phyloP scores from a whole-genome alignment of 768 basidiomycete species.

The Cyclocybe cylindracea region DNA sequence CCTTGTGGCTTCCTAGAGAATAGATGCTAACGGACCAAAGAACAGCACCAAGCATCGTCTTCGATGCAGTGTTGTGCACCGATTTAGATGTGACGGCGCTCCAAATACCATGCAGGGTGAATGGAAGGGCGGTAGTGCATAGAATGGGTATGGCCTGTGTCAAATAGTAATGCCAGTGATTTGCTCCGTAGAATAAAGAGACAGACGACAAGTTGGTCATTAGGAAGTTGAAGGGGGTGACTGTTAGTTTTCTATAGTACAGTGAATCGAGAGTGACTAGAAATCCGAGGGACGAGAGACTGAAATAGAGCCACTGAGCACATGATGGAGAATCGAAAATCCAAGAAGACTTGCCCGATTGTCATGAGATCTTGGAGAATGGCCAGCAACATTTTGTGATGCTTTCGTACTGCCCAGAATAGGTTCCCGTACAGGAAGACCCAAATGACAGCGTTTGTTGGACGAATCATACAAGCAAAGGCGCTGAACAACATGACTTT shows the following conservation, averaged over 20 bases:
- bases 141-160: conserved; percentile 85
- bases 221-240: conserved; percentile 85
- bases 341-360: conserved; percentile 45
- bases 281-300: conserved; percentile 21
- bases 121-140: conserved; percentile 72
- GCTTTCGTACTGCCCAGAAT: conserved; percentile 51
- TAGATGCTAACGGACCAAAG: conserved; percentile 69
- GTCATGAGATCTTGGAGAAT: conserved; percentile 39
- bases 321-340: background rate
- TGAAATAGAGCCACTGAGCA: conserved; percentile 12
- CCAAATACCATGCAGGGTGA: conserved; percentile 63
- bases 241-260: conserved; percentile 66
- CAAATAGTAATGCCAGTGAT: conserved; percentile 87
- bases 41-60: conserved; percentile 48
- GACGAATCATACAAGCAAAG: conserved; percentile 78
- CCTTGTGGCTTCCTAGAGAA: conserved; percentile 89
- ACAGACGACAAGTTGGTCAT: conserved; percentile 80
- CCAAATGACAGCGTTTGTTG: conserved; percentile 91
- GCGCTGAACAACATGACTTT: conserved; percentile 62
- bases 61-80: conserved; percentile 29
- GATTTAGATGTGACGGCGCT: conserved; percentile 22
- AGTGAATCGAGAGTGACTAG: conserved; percentile 61
- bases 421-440: conserved; percentile 62
- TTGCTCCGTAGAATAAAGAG: conserved; percentile 91
- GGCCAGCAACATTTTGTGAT: conserved; percentile 25